Base-by-base conservation (phyloP, 1,284 basidiomycete genomes). In the Cutaneotrichosporon daszewskae region DNA sequence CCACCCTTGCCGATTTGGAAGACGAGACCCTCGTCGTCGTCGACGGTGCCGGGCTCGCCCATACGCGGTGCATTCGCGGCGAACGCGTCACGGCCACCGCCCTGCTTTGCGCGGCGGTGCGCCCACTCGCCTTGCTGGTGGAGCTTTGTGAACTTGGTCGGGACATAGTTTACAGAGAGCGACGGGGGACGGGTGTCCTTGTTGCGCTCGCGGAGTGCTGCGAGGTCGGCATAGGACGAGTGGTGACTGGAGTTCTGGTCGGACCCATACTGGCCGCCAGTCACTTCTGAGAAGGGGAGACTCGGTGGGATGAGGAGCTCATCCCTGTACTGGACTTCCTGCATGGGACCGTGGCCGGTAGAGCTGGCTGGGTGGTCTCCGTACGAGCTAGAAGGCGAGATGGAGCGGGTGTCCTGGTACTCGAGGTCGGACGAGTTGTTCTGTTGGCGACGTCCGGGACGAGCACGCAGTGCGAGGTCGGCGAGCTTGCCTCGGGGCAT, bases 31-130 rank as follows among this genome's bases (percentile, higher is more conserved):
- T 81, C 78, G 43, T 81, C 80, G 54, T 81, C 80, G 38, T 75
- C 74, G 26, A 74, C 74, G 9, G 71, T 76, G 0, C 79, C 77
- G 69, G 81, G 78, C 40, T 78, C 71, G 60, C 58, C 72, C 75
- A 69, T 69, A 34, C 68, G 47, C 19, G 42, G 39, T 0, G 67
- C 67, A 42, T 65, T 51, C 12, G 47, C 53, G 4, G 63, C 63
- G 56, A 81, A 83, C 3, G 80, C 81, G 53, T 80, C 79, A 28
- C 77, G 69, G 7, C 82, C 82, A 18, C 81, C 81, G 31, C 82
- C 81, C 41, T 70, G 73, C 62, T 81, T 68, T 5, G 58, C 51
- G 16, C 45, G 55, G 16, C 72, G 62, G 45, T 68, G 67, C 6
- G 74, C 52, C 47, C 60, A 59, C 22, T 66, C 71, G 31, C 76